A percentile compares a stretch with the other conserved stretches of the same genome.
Evolutionary conservation across 2,329 filamentous ascomycete species (phyloP).

Genomic region (Talaromyces sp.): DNA sequence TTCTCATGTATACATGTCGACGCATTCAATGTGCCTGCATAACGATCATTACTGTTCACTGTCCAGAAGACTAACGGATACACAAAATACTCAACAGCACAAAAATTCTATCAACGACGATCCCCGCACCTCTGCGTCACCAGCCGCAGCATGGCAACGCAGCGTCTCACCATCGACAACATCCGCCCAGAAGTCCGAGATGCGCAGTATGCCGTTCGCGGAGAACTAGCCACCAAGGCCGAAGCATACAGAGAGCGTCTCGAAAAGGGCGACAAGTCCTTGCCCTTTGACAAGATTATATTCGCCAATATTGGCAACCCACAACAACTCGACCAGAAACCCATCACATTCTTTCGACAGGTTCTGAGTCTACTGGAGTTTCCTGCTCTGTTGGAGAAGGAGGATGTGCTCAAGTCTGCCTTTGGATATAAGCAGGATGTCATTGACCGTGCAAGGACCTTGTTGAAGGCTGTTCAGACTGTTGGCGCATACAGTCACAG

Average conservation of each 20-base stretch:
- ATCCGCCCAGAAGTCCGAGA: slow-evolving; percentile 86
- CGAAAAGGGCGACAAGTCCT: slow-evolving; percentile 46
- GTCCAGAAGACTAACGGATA: neutral
- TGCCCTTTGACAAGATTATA: slow-evolving; percentile 89
- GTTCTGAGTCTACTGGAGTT: slow-evolving; percentile 92
- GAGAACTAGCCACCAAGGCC: slow-evolving; percentile 88
- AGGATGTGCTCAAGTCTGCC: slow-evolving; percentile 68
- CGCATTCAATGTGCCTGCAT: neutral
- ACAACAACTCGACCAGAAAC: slow-evolving; percentile 97
- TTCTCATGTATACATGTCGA: neutral
- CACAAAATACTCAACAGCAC: slow-evolving; percentile 1
- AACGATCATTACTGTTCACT: neutral
- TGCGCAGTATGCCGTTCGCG: slow-evolving; percentile 93
- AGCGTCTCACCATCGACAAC: slow-evolving; percentile 69
- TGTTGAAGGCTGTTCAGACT: slow-evolving; percentile 79
- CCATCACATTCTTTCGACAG: slow-evolving; percentile 98
- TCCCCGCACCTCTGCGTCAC: slow-evolving; percentile 19
- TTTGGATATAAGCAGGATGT: slow-evolving; percentile 90
- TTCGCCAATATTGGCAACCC: slow-evolving; percentile 99
- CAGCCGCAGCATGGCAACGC: slow-evolving; percentile 46
- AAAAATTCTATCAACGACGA: neutral
- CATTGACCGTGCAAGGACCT: slow-evolving; percentile 72
- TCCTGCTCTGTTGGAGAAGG: slow-evolving; percentile 75
- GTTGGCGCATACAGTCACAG: slow-evolving; percentile 97
- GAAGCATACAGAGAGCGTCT: slow-evolving; percentile 82